Base-by-base conservation (phyloP, 192 early-diverging fungal genomes). In the Chytriomyces confervae region DNA sequence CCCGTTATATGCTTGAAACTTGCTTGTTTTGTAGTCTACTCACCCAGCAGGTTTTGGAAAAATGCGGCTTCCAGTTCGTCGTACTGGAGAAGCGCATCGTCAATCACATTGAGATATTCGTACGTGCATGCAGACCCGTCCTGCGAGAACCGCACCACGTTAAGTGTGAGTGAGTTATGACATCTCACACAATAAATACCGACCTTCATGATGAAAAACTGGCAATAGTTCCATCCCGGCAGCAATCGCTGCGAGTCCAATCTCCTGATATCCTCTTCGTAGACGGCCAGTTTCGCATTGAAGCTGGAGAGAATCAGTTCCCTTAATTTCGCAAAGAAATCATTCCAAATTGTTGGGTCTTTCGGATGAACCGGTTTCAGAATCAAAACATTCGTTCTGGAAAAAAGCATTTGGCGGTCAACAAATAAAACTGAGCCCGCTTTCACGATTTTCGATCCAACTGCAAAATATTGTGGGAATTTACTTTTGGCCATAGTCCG, bases 181-280 rank as follows among this genome's bases (percentile, higher is more conserved):
- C 23, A 48, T 69, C 48, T 29, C 9, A 6, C 36, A 49, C 67
- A 44, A 6, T 6, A 4, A 11, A 6, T 7, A 20, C 57, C 18
- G 67, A 92, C 91, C 84, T 99, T 99, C 65, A 97, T 80, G 60
- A 98, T 91, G 80, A 99, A 99, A 81, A 96, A 98, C 61, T 89
- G 92, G 81, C 97, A 98, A 83, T 97, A 99, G 81, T 99, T 99
- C 98, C 98, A 99, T 0, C 98, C 98, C 6, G 97, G 96, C 84
- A 98, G 89, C 69, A 96, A 86, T 61, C 98, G 84, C 80, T 98
- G 96, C 43, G 93, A 89, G 62, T 99, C 98, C 61, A 97, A 75
- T 24, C 93, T 86, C 7, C 94, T 84, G 23, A 94, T 95, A 82
- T 97, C 96, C 46, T 93, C 95, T 76, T 98, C 94, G 69, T 93